Evolutionary conservation across 257 asterid species (phyloP), one percentile per base, ranked within the genome.

Genomic region (Scutellaria baicalensis): DNA sequence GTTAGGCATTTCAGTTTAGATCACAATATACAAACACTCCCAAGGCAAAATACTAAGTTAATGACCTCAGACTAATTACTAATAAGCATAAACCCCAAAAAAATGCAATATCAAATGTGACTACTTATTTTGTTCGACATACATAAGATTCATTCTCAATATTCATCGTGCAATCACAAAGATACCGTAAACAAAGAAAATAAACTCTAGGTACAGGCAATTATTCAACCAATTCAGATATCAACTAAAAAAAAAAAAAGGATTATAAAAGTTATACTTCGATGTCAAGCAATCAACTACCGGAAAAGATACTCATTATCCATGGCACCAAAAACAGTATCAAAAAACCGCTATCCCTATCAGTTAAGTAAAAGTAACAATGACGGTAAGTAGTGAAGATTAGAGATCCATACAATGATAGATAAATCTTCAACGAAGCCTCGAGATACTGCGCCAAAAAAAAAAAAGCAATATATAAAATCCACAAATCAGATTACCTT

Each of bases 371-470:
- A 44, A 62, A 57, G 44, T 10, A 71, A 52, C 16, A 52, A 48
- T n/a, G 36, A 9, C 21, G 48, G 51, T 4, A 50, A 63, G 70
- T 33, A 14, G 9, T 39, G 11, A 50, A 58, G 62, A 56, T 71
- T 59, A 64, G 75, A 57, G 73, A 78, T 44, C 64, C 88, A 39
- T 84, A 91, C 97, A 66, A 91, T 81, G 80, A 86, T 73, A 0
- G 97, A 85, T 67, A 94, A 91, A 82, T 91, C 99, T 80, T 89
- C 94, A 49, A 80, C 81, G 21, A 75, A 86, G 18, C 73, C 89
- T 54, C 42, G 71, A 10, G 89, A 72, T 38, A 33, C 99, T 91
- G 95, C 86, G 82, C 17, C 69, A 66, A 74, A 72, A 18, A 45
- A 16, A 44, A 66, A 51, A 11, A 42, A 36, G 10, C 33, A 42